Base-by-base conservation (phyloP, 177 flowering plant species). In the Tripterygium wilfordii region DNA sequence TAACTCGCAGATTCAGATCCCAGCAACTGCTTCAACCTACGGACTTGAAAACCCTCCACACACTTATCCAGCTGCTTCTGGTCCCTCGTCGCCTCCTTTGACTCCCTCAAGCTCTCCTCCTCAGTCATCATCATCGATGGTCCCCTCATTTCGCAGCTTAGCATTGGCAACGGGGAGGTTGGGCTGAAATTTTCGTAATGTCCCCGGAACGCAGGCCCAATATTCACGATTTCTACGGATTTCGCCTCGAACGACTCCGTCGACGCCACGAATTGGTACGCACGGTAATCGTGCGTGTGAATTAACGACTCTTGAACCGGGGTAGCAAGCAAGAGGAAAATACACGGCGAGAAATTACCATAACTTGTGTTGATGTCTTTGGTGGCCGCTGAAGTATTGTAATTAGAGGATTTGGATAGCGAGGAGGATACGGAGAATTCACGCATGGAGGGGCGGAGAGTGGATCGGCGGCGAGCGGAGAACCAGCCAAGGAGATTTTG, bases 151-250 rank as follows among this genome's bases (percentile, higher is more conserved):
- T 60, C 71, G 30, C 73, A 74, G 1, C 60, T 27, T 60, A 92
- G 22, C 38, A 24, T 45, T n/a, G 98, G 96, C 30, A 88, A 72
- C 3, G 63, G 53, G 6, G 94, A 74, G 37, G 39, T 75, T 10
- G 98, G 88, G 53, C 61, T 58, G 43, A 88, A 92, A 1, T 67
- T 54, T 5, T 73, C 77, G 49, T 92, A 92, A 51, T 84, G 80
- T 8, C 74, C 77, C 0, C 96, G 75, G 48, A 88, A 92, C 6
- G 75, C 86, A 0, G 98, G 96, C 0, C 96, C 98, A 35, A 92
- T 71, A 56, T 92, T 92, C 18, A 82, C 57, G 3, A 92, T 42
- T 21, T 71, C 65, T 23, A 92, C 22, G 8, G 88, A 69, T 40
- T 50, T 74, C 3, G 84, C 66, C 10, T 80, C 80, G 27, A 88